Evolutionary conservation across 306 rosid species (phyloP).

Genomic region (Corylus americana): DNA sequence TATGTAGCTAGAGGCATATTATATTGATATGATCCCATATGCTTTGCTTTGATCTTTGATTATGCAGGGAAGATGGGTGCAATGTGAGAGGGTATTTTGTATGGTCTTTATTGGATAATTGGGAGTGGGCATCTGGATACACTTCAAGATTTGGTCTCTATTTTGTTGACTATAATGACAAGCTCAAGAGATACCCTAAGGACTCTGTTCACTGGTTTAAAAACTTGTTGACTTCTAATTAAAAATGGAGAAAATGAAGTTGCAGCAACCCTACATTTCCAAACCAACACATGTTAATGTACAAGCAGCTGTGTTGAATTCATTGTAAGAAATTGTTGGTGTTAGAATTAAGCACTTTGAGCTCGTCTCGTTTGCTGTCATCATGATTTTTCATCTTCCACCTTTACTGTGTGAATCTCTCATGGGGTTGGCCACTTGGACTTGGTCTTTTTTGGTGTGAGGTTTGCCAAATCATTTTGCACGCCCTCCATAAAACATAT

Average conservation of each 20-base stretch:
- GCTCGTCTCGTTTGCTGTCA: no score
- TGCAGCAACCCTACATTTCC: neutral
- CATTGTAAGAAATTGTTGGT: neutral
- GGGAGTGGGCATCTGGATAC: conserved; percentile 84
- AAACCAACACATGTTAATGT: neutral
- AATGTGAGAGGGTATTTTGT: conserved; percentile 81
- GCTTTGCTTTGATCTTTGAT: conserved; percentile 6
- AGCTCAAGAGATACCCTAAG: conserved; percentile 89
- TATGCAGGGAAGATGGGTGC: conserved; percentile 74
- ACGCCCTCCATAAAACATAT: no score
- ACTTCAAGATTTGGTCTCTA: conserved; percentile 78
- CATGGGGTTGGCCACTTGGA: no score
- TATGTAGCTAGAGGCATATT: neutral
- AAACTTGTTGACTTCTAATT: conserved; percentile 56
- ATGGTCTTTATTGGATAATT: conserved; percentile 82
- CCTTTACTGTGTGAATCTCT: no score
- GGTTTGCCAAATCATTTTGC: no score
- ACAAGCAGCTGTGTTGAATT: neutral
- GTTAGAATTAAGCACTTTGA: no score
- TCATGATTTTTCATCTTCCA: no score
- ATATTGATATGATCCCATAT: neutral
- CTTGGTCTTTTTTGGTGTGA: no score
- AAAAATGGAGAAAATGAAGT: conserved; percentile 2
- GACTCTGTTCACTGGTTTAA: conserved; percentile 70
- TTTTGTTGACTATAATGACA: conserved; percentile 66